Evolutionary conservation across 495 filamentous ascomycete species (phyloP).

Genomic region (Penicillium steckii): DNA sequence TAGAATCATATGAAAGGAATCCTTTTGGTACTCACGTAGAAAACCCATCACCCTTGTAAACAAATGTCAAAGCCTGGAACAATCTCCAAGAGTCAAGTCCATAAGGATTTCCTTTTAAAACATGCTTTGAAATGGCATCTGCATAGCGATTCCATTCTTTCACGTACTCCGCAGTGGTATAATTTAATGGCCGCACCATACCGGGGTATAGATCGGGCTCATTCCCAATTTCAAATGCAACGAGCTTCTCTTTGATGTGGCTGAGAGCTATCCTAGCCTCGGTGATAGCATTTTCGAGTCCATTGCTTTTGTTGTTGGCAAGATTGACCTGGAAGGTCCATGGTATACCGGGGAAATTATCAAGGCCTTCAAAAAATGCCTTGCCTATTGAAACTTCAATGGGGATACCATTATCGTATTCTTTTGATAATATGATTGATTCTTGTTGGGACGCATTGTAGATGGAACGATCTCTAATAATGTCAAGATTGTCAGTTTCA

Average conservation of each 20-base stretch:
- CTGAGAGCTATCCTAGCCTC: slow-evolving; percentile 10
- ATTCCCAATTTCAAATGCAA: slow-evolving; percentile 18
- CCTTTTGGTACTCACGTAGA: slow-evolving; percentile 2
- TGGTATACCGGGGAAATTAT: slow-evolving; percentile 15
- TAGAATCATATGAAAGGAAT: neutral
- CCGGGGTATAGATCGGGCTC: slow-evolving; percentile 19
- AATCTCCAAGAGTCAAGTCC: slow-evolving; percentile 13
- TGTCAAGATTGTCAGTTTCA: neutral
- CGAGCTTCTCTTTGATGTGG: slow-evolving; percentile 13
- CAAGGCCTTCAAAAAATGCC: slow-evolving; percentile 14
- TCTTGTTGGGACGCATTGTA: slow-evolving; percentile 11
- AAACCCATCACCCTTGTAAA: slow-evolving; percentile 2
- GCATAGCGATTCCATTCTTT: slow-evolving; percentile 14
- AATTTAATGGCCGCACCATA: slow-evolving; percentile 6
- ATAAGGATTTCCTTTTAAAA: slow-evolving; percentile 12
- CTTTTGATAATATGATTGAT: slow-evolving; percentile 11
- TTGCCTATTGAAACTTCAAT: slow-evolving; percentile 12
- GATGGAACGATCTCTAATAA: slow-evolving; percentile 12
- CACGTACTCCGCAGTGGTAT: slow-evolving; percentile 11
- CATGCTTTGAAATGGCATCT: slow-evolving; percentile 13
- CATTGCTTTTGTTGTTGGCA: slow-evolving; percentile 16
- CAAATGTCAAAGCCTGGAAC: slow-evolving; percentile 20
- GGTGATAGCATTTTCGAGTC: slow-evolving; percentile 11
- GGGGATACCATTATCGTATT: slow-evolving; percentile 13
- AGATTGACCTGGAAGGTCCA: slow-evolving; percentile 20